A percentile compares a stretch with the other conserved stretches of the same genome.
phyloP scores from a whole-genome alignment of 1,284 basidiomycete species.

The Puccinia horiana region DNA sequence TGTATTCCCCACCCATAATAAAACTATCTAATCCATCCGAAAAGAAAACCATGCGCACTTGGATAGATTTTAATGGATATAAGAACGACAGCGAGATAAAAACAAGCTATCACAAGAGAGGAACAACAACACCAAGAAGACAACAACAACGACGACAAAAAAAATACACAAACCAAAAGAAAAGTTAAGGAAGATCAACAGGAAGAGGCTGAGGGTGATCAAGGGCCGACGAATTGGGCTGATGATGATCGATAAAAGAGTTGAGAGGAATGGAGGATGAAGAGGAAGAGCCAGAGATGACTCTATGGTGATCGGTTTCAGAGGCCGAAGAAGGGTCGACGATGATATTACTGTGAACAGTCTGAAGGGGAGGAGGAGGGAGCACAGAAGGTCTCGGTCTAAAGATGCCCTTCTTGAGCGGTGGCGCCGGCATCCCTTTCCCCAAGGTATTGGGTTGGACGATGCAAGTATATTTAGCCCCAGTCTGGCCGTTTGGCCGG shows the following conservation, averaged over 20 bases:
- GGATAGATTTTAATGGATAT: too few relatives aligned
- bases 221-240: not conserved
- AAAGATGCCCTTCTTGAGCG: constrained; percentile 34
- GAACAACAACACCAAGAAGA: not conserved
- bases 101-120: not conserved
- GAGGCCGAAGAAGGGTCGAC: not conserved
- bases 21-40: too few relatives aligned
- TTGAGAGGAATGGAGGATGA: not conserved
- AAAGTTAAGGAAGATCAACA: not conserved
- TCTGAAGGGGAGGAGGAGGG: not conserved
- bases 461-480: constrained; percentile 1
- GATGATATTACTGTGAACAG: not conserved
- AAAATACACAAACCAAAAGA: not conserved
- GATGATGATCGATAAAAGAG: not conserved
- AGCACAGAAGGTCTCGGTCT: constrained; percentile 11
- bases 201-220: not conserved
- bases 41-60: too few relatives aligned
- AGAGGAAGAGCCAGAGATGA: not conserved
- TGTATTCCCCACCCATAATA: too few relatives aligned
- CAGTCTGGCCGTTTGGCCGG: not conserved
- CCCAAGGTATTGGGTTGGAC: not conserved
- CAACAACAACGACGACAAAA: not conserved
- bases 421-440: constrained; percentile 30
- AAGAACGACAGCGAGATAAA: too few relatives aligned
- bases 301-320: not conserved